These are phyloP conservation scores for Tetrapisispora fleetii DNA, from an alignment of 805 yeast genomes.

Conservation along the genomic window DNA sequence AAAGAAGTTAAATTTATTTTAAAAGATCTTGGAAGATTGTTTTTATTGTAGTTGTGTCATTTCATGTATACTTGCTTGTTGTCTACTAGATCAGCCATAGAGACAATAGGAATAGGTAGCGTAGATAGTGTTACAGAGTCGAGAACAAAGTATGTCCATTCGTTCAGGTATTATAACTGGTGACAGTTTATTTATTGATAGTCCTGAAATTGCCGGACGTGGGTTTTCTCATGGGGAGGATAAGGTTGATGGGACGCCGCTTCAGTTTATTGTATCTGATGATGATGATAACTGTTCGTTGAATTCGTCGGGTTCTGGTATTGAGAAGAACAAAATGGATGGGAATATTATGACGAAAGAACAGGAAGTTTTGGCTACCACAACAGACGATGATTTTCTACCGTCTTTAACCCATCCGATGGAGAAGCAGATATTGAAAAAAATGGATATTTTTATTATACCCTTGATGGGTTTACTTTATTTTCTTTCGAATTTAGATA, in stretches of 20 bases:
- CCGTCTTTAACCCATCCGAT: conserved; percentile 24
- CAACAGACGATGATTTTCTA: conserved; percentile 21
- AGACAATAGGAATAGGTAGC: too few species aligned
- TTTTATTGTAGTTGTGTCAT: too few species aligned
- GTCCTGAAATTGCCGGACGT: neutral
- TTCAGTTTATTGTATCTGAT: neutral
- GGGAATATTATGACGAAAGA: conserved; percentile 6
- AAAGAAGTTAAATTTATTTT: too few species aligned
- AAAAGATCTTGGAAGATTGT: too few species aligned
- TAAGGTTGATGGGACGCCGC: neutral
- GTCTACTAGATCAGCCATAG: too few species aligned
- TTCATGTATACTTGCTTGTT: too few species aligned
- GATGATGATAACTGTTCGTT: neutral
- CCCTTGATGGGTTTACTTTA: conserved; percentile 37
- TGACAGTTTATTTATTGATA: neutral
- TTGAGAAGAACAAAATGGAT: neutral
- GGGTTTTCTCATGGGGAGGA: neutral
- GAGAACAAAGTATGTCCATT: neutral
- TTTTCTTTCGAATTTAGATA: conserved; percentile 41
- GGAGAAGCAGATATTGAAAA: conserved; percentile 30
- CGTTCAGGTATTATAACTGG: neutral
- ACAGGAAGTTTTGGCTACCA: conserved; percentile 14
- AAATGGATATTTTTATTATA: conserved; percentile 35
- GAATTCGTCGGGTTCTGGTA: neutral
- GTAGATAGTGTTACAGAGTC: too few species aligned